Conservation (phyloP, 164 flowering plant genomes). For the Tetracentron sinense region DNA sequence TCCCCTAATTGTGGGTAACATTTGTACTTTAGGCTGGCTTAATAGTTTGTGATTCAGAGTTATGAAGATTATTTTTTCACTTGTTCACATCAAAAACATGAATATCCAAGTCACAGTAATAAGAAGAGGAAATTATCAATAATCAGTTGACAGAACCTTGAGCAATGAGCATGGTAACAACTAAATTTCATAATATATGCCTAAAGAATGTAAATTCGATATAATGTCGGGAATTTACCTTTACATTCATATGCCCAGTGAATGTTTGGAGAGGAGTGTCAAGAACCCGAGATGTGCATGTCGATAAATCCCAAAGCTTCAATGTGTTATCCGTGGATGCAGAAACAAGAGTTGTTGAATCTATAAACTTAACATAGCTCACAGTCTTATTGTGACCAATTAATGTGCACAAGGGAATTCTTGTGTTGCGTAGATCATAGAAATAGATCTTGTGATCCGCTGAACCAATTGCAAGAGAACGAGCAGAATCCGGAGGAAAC, state of each 20-base stretch:
- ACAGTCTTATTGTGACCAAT: conserved; percentile 82
- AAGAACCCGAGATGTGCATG: conserved; percentile 54
- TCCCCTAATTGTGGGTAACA: too few species aligned
- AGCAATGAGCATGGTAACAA: too few species aligned
- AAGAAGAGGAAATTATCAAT: too few species aligned
- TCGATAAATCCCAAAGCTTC: conserved; percentile 93
- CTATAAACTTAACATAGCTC: conserved; percentile 94
- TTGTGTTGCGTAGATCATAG: conserved; percentile 81
- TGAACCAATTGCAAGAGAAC: conserved; percentile 86
- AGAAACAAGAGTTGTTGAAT: conserved; percentile 75
- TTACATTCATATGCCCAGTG: conserved; percentile 84
- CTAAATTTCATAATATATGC: too few species aligned
- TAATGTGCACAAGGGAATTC: conserved; percentile 67
- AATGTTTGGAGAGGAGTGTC: conserved; percentile 81
- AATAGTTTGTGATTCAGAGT: too few species aligned
- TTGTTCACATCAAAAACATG: too few species aligned
- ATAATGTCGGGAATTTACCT: conserved; percentile 43
- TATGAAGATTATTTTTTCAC: too few species aligned
- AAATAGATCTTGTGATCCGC: conserved; percentile 91
- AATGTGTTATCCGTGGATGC: conserved; percentile 93
- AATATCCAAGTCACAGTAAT: too few species aligned
- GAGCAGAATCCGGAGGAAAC: conserved; percentile 76
- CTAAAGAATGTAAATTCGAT: background rate
- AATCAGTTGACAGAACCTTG: too few species aligned
- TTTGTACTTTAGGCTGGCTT: too few species aligned